These are phyloP conservation scores for Fusarium siculi DNA, from an alignment of 2,329 filamentous ascomycete genomes.

Conservation along the genomic window DNA sequence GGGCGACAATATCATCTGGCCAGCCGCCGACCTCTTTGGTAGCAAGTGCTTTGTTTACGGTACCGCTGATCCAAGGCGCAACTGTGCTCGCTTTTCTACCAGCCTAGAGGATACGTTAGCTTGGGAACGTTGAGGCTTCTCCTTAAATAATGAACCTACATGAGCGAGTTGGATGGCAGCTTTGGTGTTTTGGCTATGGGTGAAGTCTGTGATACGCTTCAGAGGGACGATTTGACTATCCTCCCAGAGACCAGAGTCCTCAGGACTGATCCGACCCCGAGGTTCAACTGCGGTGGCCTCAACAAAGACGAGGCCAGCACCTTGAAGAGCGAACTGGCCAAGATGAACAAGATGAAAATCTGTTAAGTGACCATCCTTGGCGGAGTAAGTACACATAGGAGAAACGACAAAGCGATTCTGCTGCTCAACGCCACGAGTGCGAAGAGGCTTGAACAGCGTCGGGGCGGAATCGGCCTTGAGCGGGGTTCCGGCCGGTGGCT, in stretches of 20 bases:
- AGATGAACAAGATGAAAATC: constrained; percentile 86
- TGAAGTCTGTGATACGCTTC: constrained; percentile 77
- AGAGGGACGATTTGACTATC: constrained; percentile 83
- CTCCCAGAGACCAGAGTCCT: constrained; percentile 84
- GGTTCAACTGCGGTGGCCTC: constrained; percentile 82
- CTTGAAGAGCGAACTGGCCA: constrained; percentile 80
- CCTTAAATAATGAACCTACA: constrained; percentile 47
- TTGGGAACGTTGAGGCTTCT: background rate
- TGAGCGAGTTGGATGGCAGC: constrained; percentile 85
- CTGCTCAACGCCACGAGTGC: constrained; percentile 63
- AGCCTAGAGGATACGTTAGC: constrained; percentile 47
- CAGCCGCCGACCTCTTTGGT: constrained; percentile 64
- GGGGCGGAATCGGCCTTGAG: constrained; percentile 55
- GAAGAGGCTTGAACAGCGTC: constrained; percentile 67
- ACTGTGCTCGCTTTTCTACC: constrained; percentile 74
- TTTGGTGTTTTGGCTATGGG: constrained; percentile 80
- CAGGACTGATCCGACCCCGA: constrained; percentile 84
- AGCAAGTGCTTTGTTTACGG: constrained; percentile 63
- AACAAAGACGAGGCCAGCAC: constrained; percentile 77
- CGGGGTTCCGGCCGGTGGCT: constrained; percentile 61
- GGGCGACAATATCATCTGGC: constrained; percentile 64
- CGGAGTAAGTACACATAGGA: constrained; percentile 71
- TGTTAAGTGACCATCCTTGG: constrained; percentile 74
- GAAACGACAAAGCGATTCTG: constrained; percentile 68
- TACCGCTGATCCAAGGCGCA: constrained; percentile 69